Conservation (phyloP, 1,284 basidiomycete species). For the Schizophyllum commune region DNA sequence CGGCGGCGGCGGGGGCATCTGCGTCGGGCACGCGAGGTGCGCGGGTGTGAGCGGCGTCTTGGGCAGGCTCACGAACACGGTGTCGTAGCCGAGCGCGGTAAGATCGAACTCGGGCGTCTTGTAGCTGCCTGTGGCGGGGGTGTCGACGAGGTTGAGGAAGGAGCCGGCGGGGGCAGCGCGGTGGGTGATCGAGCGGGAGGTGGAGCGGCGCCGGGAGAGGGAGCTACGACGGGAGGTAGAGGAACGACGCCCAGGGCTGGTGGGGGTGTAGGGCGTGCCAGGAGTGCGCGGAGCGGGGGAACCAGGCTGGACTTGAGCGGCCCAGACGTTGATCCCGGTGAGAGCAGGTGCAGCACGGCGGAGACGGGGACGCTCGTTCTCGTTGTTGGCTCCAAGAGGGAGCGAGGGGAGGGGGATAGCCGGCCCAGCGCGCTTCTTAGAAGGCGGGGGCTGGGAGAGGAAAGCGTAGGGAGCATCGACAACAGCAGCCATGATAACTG, state of each 20-base stretch:
- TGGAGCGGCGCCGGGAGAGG: slow-evolving; percentile 26
- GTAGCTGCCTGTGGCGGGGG: slow-evolving; percentile 28
- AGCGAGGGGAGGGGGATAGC: slow-evolving; percentile 11
- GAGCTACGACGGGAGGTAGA: slow-evolving; percentile 20
- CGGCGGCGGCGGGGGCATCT: slow-evolving; percentile 20
- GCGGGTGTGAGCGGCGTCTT: slow-evolving; percentile 37
- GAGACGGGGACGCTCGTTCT: slow-evolving; percentile 8
- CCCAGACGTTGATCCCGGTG: slow-evolving; percentile 45
- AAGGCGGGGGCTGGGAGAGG: slow-evolving; percentile 31
- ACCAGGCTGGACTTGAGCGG: slow-evolving; percentile 55
- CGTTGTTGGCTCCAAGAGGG: background rate
- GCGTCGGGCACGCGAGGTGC: slow-evolving; percentile 17
- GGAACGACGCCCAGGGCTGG: slow-evolving; percentile 24
- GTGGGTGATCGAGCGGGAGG: slow-evolving; percentile 13
- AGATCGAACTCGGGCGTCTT: slow-evolving; percentile 43
- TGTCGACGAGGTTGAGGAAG: slow-evolving; percentile 33
- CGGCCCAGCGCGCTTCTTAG: slow-evolving; percentile 24
- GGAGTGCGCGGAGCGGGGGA: slow-evolving; percentile 49
- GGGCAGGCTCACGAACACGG: slow-evolving; percentile 53
- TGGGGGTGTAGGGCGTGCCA: slow-evolving; percentile 20
- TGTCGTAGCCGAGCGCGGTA: slow-evolving; percentile 53
- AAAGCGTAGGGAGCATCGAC: slow-evolving; percentile 23
- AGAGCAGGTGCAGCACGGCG: slow-evolving; percentile 29
- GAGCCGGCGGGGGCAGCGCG: slow-evolving; percentile 27
- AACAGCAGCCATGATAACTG: background rate